phyloP scores from a whole-genome alignment of 306 rosid species.

The Cicer chorassanicum region DNA sequence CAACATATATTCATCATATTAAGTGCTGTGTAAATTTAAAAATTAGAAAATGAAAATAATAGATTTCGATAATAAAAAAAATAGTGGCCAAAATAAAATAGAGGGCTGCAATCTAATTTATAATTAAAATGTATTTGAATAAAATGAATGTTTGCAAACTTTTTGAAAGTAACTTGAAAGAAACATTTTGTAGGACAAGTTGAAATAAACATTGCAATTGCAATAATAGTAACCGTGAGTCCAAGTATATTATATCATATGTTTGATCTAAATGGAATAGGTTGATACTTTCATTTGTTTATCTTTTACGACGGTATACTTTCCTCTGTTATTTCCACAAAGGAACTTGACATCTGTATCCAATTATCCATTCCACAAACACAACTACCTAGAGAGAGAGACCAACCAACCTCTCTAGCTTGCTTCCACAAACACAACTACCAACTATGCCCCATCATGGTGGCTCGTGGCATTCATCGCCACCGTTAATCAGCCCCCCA shows the following conservation, averaged over 20 bases:
- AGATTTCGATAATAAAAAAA: too few relatives aligned
- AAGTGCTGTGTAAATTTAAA: too few relatives aligned
- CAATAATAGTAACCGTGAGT: neutral
- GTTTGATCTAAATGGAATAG: constrained; percentile 16
- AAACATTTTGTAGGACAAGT: neutral
- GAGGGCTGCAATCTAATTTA: too few relatives aligned
- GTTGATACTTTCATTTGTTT: neutral
- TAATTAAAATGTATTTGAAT: too few relatives aligned
- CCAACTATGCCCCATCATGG: constrained; percentile 59
- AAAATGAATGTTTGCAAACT: too few relatives aligned
- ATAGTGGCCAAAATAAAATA: too few relatives aligned
- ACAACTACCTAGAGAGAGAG: too few relatives aligned
- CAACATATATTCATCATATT: too few relatives aligned
- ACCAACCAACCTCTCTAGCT: neutral
- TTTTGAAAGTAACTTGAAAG: too few relatives aligned
- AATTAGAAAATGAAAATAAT: too few relatives aligned
- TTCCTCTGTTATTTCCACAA: constrained; percentile 1
- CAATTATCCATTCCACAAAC: neutral
- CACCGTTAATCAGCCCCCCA: constrained; percentile 68
- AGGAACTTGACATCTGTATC: constrained; percentile 18
- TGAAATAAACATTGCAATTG: neutral
- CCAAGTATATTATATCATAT: constrained; percentile 1
- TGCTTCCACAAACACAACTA: constrained; percentile 21
- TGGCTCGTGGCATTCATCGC: constrained; percentile 54
- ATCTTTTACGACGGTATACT: neutral